Conservation (phyloP, 2,329 filamentous ascomycete species). For the Clarireedia sp. region DNA sequence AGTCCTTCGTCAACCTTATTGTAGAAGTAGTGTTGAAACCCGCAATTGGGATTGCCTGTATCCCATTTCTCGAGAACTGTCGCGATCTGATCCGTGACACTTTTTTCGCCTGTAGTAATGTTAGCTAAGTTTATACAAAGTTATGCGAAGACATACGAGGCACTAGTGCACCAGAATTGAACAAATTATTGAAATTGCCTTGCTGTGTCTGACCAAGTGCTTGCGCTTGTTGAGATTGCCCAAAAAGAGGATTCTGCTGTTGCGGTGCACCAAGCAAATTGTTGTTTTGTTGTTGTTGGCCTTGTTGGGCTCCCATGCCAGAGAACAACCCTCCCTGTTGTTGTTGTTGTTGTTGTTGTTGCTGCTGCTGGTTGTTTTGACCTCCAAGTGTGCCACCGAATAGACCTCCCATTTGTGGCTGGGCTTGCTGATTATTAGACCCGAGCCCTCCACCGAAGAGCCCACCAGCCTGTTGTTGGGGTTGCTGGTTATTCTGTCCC, state of each 20-base stretch:
- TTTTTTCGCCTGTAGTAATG: constrained; percentile 52
- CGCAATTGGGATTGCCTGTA: constrained; percentile 57
- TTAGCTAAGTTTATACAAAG: constrained; percentile 13
- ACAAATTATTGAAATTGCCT: constrained; percentile 21
- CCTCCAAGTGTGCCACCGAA: neutral
- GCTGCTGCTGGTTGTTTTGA: constrained; percentile 6
- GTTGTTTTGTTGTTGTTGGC: constrained; percentile 8
- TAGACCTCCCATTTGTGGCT: neutral
- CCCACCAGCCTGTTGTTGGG: constrained; percentile 7
- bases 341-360: constrained; percentile 10
- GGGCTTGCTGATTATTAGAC: constrained; percentile 6
- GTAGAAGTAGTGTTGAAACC: constrained; percentile 80
- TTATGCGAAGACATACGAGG: constrained; percentile 20
- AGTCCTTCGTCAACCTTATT: constrained; percentile 69
- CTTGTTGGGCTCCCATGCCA: constrained; percentile 12
- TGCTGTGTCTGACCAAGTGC: constrained; percentile 10
- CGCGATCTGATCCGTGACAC: constrained; percentile 65
- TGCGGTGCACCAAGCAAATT: constrained; percentile 12
- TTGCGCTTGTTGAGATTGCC: constrained; percentile 12
- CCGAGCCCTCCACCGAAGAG: constrained; percentile 12
- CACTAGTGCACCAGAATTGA: constrained; percentile 25
- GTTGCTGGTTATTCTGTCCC: constrained; percentile 10
- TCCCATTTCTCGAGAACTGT: constrained; percentile 69
- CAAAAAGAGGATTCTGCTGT: constrained; percentile 12
- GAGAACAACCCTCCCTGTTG: constrained; percentile 11